These are phyloP conservation scores for Pulveroboletus sp. DNA, from an alignment of 768 basidiomycete genomes.

Conservation along the genomic window DNA sequence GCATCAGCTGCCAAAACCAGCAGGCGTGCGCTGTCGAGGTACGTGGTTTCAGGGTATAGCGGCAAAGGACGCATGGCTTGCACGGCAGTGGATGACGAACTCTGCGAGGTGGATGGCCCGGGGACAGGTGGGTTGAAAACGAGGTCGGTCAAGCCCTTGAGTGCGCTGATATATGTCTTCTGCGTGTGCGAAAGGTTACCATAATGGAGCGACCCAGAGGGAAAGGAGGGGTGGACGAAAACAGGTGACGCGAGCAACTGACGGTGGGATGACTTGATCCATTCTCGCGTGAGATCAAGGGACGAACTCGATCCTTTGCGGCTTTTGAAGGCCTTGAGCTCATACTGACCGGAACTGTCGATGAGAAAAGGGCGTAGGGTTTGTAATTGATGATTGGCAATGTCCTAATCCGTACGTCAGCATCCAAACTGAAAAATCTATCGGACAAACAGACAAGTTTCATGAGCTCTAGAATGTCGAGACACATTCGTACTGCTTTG, in stretches of 20 bases:
- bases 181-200: constrained; percentile 38
- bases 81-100: constrained; percentile 29
- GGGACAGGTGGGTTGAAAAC: constrained; percentile 52
- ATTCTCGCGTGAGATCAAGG: constrained; percentile 54
- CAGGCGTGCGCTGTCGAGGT: constrained; percentile 73
- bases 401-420: constrained; percentile 57
- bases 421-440: constrained; percentile 9
- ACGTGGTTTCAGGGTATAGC: constrained; percentile 70
- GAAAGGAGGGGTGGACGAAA: constrained; percentile 42
- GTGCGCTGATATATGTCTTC: constrained; percentile 47
- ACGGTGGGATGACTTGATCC: constrained; percentile 55
- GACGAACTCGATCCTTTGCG: constrained; percentile 43
- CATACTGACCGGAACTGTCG: constrained; percentile 73
- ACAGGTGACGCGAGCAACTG: constrained; percentile 38
- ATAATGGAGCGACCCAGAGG: constrained; percentile 41
- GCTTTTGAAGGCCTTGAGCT: constrained; percentile 70
- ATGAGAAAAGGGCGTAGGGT: constrained; percentile 88
- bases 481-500: constrained; percentile 71
- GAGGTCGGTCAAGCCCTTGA: constrained; percentile 61
- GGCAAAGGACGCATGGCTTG: constrained; percentile 33
- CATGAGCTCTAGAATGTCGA: constrained; percentile 92
- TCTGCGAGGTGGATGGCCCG: constrained; percentile 32
- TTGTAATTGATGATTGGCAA: constrained; percentile 93
- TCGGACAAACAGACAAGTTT: constrained; percentile 65
- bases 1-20: constrained; percentile 64